These are phyloP conservation scores for Jamesozyma rosinii DNA, from an alignment of 805 yeast species.

Conservation along the genomic window DNA sequence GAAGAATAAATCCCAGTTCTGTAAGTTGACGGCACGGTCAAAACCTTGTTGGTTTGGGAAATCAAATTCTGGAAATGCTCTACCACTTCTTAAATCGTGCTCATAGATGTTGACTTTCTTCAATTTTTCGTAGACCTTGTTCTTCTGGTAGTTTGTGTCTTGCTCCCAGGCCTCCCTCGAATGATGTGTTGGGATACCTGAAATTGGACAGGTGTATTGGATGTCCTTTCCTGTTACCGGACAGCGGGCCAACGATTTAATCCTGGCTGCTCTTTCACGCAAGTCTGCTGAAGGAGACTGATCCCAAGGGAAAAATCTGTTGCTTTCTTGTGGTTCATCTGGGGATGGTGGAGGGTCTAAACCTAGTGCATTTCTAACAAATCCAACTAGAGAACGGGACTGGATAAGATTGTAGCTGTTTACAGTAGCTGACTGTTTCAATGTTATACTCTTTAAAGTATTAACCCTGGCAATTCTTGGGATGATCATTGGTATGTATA, in stretches of 20 bases:
- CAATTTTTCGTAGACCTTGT: conserved; percentile 61
- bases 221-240: conserved; percentile 85
- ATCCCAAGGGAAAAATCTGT: conserved; percentile 84
- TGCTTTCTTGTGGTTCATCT: conserved; percentile 60
- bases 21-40: conserved; percentile 68
- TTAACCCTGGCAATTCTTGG: conserved; percentile 1
- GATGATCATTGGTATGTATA: conserved; percentile 1
- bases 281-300: conserved; percentile 82
- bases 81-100: conserved; percentile 89
- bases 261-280: conserved; percentile 84
- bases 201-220: conserved; percentile 78
- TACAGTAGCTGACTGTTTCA: not conserved
- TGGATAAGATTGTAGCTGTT: not conserved
- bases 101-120: conserved; percentile 87
- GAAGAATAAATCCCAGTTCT: conserved; percentile 87
- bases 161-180: conserved; percentile 81
- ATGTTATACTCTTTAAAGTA: not conserved
- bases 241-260: conserved; percentile 79
- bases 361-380: conserved; percentile 42
- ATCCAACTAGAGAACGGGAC: conserved; percentile 14
- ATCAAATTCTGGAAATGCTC: conserved; percentile 92
- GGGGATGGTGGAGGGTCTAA: conserved; percentile 57
- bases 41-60: conserved; percentile 74
- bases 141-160: conserved; percentile 63
- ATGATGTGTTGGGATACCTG: conserved; percentile 97